These are phyloP conservation scores for Zygosaccharomyces gambellarensis DNA, from an alignment of 805 yeast species.

Conservation along the genomic window DNA sequence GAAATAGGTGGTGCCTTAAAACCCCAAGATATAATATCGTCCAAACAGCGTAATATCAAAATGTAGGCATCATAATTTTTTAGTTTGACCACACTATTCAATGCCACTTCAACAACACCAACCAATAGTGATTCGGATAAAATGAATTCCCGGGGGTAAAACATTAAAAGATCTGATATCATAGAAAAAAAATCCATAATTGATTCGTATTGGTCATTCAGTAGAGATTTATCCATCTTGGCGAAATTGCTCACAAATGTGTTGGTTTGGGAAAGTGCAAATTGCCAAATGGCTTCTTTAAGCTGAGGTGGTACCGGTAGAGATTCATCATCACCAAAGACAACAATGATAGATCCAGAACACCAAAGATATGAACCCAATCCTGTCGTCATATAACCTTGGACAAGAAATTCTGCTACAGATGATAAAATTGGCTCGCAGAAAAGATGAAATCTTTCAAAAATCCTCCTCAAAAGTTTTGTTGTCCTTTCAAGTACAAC, in stretches of 20 bases:
- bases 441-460: constrained; percentile 44
- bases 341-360: constrained; percentile 74
- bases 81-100: constrained; percentile 44
- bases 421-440: constrained; percentile 52
- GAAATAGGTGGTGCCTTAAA: constrained; percentile 75
- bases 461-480: constrained; percentile 60
- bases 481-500: constrained; percentile 60
- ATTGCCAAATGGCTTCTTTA: constrained; percentile 63
- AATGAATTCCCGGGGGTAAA: constrained; percentile 43
- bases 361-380: constrained; percentile 88
- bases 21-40: constrained; percentile 84
- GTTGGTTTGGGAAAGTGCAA: constrained; percentile 61
- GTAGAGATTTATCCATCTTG: constrained; percentile 15
- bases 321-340: constrained; percentile 54
- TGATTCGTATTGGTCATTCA: constrained; percentile 45
- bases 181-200: constrained; percentile 84
- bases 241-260: constrained; percentile 49
- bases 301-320: constrained; percentile 36
- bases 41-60: constrained; percentile 67
- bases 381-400: constrained; percentile 63
- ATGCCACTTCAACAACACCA: constrained; percentile 54
- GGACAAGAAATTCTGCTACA: constrained; percentile 60
- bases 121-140: constrained; percentile 40
- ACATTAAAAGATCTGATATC: constrained; percentile 73
- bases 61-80: constrained; percentile 69